Conservation (phyloP, 2,329 filamentous ascomycete genomes). For the Esteya vermicola region DNA sequence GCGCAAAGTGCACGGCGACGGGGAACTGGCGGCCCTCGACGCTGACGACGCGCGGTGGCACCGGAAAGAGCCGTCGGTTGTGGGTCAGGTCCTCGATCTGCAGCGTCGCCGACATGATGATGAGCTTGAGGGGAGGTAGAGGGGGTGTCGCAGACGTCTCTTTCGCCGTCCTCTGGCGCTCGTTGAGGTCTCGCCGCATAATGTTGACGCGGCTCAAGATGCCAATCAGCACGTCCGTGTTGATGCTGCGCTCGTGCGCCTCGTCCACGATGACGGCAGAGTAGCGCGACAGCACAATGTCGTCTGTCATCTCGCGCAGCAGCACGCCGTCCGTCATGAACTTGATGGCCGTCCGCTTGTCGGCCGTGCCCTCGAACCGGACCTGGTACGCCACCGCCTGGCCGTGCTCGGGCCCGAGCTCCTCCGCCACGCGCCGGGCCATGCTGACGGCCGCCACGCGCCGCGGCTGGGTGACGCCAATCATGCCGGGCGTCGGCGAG, state of each 20-base stretch:
- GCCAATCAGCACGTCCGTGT: conserved; percentile 95
- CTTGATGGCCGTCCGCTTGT: conserved; percentile 75
- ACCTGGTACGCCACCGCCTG: conserved; percentile 82
- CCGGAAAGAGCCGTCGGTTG: conserved; percentile 66
- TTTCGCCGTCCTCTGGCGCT: neutral
- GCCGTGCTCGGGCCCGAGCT: conserved; percentile 67
- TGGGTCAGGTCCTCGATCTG: conserved; percentile 81
- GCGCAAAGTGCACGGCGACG: conserved; percentile 79
- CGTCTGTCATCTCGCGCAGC: conserved; percentile 77
- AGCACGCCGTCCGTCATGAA: conserved; percentile 99
- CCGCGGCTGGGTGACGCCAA: conserved; percentile 87
- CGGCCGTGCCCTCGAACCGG: conserved; percentile 77
- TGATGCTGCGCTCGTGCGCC: conserved; percentile 91
- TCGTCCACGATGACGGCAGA: conserved; percentile 92
- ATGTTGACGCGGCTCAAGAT: conserved; percentile 91
- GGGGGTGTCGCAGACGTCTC: conserved; percentile 28
- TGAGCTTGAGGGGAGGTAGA: conserved; percentile 69
- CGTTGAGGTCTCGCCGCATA: conserved; percentile 53
- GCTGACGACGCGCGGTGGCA: conserved; percentile 69
- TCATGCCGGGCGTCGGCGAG: conserved; percentile 76
- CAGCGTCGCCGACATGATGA: conserved; percentile 97
- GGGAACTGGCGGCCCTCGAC: conserved; percentile 85
- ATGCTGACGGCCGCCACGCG: conserved; percentile 94
- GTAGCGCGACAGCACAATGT: conserved; percentile 79
- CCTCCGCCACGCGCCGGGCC: conserved; percentile 79